Base-by-base conservation (phyloP, 2,329 filamentous ascomycete species). In the Penicillium sp. region DNA sequence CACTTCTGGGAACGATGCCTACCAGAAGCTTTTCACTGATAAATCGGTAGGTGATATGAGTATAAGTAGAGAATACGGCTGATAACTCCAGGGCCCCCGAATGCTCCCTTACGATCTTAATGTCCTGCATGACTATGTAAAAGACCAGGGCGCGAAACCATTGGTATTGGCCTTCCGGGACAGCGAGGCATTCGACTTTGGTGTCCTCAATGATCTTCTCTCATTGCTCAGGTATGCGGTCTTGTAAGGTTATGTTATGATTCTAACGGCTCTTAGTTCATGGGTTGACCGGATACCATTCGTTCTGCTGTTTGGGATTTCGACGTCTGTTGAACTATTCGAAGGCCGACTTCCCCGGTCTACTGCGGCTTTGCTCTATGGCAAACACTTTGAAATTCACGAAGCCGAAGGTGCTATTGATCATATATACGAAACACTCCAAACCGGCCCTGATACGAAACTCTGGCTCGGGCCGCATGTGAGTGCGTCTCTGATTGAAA, bases 261-360 rank as follows among this genome's bases (percentile, higher is more conserved):
- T 47, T 5, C 11, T 43, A 18, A 35, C 63, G 72, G 52, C 48
- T 43, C 47, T n/a, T 59, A 82, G 80, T 60, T 82, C 79, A 18
- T 87, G 84, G 84, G 72, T 78, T 47, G 80, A 85, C 64, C 81
- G 84, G 26, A 81, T 87, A 52, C 82, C 83, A 0, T 81, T 86
- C 57, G 77, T 83, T 2, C 70, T 84, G 3, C 68, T 86, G 3
- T 80, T 87, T 55, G 82, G 81, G 14, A 79, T 87, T 49, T 82
- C 82, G n/a, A 86, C 84, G 0, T 85, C 83, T 2, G 76, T 83
- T 11, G 83, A 85, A 48, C 77, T 83, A 18, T 82, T 87, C 55
- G 82, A 86, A 64, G 77, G 80, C 45, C 77, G 83, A 48, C 69
- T 87, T 3, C 77, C 83, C 11, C 77, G 78, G 47, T 76, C 75